Conservation (phyloP, 2,329 filamentous ascomycete genomes). For the Ophiostoma pallidulum region DNA sequence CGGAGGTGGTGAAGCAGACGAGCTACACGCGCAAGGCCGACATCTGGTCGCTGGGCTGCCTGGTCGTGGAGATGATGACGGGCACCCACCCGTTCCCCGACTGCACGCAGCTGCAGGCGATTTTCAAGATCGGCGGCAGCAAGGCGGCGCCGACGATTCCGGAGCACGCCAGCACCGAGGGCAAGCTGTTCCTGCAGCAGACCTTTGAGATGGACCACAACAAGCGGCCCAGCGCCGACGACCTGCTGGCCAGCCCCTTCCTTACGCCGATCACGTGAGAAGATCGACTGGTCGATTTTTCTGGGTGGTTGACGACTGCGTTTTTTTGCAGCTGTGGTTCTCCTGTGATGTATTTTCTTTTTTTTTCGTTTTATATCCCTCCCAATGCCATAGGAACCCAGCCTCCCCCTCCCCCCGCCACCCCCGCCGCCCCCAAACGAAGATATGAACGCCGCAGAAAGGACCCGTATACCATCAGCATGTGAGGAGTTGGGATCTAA, state of each 20-base stretch:
- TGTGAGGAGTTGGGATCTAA: constrained; percentile 12
- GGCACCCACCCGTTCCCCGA: constrained; percentile 93
- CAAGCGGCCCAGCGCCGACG: constrained; percentile 82
- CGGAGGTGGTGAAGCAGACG: constrained; percentile 95
- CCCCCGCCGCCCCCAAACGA: not conserved
- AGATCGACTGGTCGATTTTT: not conserved
- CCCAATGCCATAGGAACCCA: not conserved
- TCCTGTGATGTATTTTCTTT: not conserved
- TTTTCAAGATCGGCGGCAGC: constrained; percentile 93
- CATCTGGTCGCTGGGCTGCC: constrained; percentile 94
- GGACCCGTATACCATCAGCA: constrained; percentile 1
- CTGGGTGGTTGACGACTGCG: not conserved
- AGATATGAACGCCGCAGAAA: not conserved
- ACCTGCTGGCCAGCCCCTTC: constrained; percentile 77
- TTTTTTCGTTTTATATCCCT: constrained; percentile 9
- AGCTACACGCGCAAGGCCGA: constrained; percentile 97
- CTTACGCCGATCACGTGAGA: constrained; percentile 54
- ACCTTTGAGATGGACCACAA: constrained; percentile 97
- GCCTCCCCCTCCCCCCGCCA: too few species aligned
- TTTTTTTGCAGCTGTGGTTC: not conserved
- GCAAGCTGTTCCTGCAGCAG: constrained; percentile 69
- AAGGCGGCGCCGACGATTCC: constrained; percentile 83
- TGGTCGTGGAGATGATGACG: constrained; percentile 99
- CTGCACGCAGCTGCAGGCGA: constrained; percentile 92
- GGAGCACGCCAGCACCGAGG: constrained; percentile 75